These are phyloP conservation scores for Allium fistulosum DNA, from an alignment of 106 monocot genomes.

Conservation along the genomic window DNA sequence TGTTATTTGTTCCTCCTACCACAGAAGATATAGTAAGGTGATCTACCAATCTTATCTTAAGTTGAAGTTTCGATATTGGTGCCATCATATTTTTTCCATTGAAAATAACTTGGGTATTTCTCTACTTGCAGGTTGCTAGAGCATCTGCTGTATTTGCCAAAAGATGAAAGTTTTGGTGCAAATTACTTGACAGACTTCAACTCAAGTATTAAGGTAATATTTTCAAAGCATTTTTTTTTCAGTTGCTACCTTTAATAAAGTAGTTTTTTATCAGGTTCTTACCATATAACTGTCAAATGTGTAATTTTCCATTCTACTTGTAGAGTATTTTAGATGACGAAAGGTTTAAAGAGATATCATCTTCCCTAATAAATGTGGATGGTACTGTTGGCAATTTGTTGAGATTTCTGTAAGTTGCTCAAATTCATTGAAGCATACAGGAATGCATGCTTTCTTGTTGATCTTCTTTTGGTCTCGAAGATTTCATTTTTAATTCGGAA, in stretches of 20 bases:
- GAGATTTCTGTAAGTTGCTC: slow-evolving; percentile 71
- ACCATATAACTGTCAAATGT: not conserved
- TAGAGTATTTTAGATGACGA: slow-evolving; percentile 72
- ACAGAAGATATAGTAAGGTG: slow-evolving; percentile 55
- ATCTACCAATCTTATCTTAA: not conserved
- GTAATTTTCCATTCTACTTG: not conserved
- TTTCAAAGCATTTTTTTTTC: not conserved
- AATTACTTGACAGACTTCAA: slow-evolving; percentile 72
- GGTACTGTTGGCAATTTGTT: slow-evolving; percentile 42
- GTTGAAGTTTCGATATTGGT: not conserved
- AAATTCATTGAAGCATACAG: not conserved
- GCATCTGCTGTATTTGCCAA: slow-evolving; percentile 57
- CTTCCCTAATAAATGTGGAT: slow-evolving; percentile 42
- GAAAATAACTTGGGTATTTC: not conserved
- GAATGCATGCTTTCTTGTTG: slow-evolving; percentile 2
- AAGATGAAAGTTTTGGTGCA: slow-evolving; percentile 34
- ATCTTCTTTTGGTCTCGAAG: not conserved
- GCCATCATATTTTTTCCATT: not conserved
- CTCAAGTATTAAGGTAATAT: slow-evolving; percentile 67
- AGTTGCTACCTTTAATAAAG: not conserved
- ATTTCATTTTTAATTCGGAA: too few relatives aligned
- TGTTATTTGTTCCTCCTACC: slow-evolving; percentile 64
- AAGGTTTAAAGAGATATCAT: slow-evolving; percentile 63
- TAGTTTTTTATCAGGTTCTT: not conserved
- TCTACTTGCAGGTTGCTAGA: slow-evolving; percentile 61